Evolutionary conservation across 2,329 filamentous ascomycete genomes (phyloP).

Genomic region (Penicillium sumatraense): DNA sequence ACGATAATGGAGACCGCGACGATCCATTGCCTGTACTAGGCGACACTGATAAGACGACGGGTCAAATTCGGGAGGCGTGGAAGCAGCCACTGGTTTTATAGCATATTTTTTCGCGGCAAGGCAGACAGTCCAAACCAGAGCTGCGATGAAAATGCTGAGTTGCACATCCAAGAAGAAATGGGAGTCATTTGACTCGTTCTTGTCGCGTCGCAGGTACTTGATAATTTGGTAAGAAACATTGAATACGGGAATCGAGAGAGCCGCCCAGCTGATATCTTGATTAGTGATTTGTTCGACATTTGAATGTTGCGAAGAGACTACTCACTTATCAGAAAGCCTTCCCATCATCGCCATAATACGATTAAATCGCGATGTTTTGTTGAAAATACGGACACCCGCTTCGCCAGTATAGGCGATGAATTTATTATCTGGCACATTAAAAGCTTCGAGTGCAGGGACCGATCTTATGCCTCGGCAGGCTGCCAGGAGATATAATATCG

Average conservation of each 20-base stretch:
- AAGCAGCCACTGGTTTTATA: background rate
- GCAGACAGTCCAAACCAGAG: background rate
- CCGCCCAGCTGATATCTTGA: too few species aligned
- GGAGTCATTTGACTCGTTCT: background rate
- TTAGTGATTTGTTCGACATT: background rate
- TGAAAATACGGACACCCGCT: background rate
- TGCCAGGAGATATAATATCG: constrained; percentile 4
- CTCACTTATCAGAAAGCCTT: background rate
- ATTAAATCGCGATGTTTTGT: background rate
- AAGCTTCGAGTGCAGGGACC: background rate
- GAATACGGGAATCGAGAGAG: background rate
- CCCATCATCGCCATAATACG: background rate
- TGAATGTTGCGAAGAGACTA: background rate
- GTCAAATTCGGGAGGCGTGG: constrained; percentile 5
- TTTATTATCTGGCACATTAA: background rate
- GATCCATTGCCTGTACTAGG: constrained; percentile 2
- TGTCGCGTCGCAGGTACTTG: background rate
- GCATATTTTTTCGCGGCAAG: background rate
- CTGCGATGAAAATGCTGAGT: background rate
- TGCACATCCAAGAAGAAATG: background rate
- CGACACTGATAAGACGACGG: constrained; percentile 10
- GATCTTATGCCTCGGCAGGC: constrained; percentile 5
- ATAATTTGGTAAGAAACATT: background rate
- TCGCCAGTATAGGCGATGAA: background rate
- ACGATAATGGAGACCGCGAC: background rate